A percentile compares a stretch with the other conserved stretches of the same genome.
These are phyloP conservation scores for Aspergillus glaucus DNA, from an alignment of 2,329 filamentous ascomycete genomes.

Conservation along the genomic window DNA sequence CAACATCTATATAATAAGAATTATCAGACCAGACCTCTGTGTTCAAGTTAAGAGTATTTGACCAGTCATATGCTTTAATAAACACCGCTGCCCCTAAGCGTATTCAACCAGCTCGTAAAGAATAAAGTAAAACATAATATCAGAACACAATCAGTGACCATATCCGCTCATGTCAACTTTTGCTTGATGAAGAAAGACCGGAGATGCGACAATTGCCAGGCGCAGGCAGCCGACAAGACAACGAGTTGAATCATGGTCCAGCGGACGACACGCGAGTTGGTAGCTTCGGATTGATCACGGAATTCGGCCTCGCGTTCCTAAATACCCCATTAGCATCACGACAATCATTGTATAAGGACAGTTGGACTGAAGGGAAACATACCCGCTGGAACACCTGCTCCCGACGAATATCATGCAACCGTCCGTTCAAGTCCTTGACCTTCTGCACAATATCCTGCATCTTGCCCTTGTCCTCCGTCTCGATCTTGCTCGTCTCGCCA, in stretches of 20 bases:
- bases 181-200: conserved; percentile 99
- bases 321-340: conserved; percentile 1
- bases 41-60: no score
- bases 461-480: conserved; percentile 89
- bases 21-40: neutral
- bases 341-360: neutral
- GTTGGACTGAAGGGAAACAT: conserved; percentile 24
- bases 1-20: conserved; percentile 10
- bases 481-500: conserved; percentile 88
- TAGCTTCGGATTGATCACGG: conserved; percentile 91
- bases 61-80: no score
- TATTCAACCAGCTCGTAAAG: neutral
- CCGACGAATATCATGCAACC: conserved; percentile 79
- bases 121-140: conserved; percentile 13
- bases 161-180: conserved; percentile 72
- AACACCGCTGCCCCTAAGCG: neutral
- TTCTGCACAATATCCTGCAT: conserved; percentile 82
- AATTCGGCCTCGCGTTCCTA: conserved; percentile 97
- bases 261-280: conserved; percentile 83
- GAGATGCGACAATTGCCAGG: conserved; percentile 94
- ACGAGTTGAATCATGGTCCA: conserved; percentile 90
- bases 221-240: conserved; percentile 79
- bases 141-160: conserved; percentile 3
- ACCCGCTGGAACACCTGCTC: conserved; percentile 97
- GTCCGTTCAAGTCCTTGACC: conserved; percentile 79